Conservation (phyloP, 148 eudicot genomes). For the Camellia japonica region DNA sequence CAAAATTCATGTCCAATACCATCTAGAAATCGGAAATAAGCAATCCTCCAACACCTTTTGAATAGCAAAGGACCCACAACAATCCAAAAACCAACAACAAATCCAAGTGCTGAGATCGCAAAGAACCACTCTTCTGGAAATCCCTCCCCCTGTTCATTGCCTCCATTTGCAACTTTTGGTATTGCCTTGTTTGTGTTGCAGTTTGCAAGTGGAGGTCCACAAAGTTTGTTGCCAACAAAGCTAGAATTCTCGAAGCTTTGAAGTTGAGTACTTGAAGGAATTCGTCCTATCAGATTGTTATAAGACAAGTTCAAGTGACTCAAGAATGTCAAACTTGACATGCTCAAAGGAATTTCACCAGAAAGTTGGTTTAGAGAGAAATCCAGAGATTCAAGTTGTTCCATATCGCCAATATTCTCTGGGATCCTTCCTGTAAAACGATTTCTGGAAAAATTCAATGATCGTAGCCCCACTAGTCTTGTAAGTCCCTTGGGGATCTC, state of each 20-base stretch:
- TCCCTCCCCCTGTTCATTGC: background rate
- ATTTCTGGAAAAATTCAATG: background rate
- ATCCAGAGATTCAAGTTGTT: background rate
- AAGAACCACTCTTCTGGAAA: background rate
- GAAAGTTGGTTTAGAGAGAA: too few species aligned
- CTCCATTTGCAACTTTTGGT: background rate
- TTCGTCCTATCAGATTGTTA: background rate
- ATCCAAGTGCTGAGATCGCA: background rate
- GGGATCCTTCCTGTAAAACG: background rate
- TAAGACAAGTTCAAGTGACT: slow-evolving; percentile 3
- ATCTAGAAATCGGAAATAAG: too few species aligned
- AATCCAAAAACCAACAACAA: too few species aligned
- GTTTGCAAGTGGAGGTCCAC: slow-evolving; percentile 5
- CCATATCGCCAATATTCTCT: background rate
- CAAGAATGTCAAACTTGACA: background rate
- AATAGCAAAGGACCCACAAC: too few species aligned
- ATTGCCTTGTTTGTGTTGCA: too few species aligned
- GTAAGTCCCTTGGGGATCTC: too few species aligned
- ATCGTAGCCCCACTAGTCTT: too few species aligned
- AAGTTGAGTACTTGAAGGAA: background rate
- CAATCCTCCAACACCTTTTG: too few species aligned
- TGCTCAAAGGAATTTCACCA: too few species aligned
- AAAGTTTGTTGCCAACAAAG: slow-evolving; percentile 20
- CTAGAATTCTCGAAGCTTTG: background rate
- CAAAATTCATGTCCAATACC: background rate